Base-by-base conservation (phyloP, 352 stramenopile genomes). In the Phytophthora chlamydospora region DNA sequence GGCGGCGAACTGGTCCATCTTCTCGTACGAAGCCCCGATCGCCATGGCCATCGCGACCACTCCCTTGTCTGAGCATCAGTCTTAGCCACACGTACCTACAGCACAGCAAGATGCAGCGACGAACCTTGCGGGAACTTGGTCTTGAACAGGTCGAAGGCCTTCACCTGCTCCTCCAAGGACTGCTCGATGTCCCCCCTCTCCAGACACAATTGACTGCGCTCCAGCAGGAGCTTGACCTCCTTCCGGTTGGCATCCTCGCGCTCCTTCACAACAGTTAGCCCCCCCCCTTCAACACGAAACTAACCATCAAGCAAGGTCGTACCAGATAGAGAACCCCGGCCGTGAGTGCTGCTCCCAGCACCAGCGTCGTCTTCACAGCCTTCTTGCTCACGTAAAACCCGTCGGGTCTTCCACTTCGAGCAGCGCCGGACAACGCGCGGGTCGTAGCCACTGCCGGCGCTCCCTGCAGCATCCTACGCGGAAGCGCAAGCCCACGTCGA, bases 21-120 rank as follows among this genome's bases (percentile, higher is more conserved):
- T 82, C 53, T 90, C 80, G 51, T 81, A 85, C 61, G 85, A 69
- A 2, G 72, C 76, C 8, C 78, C 80, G 19, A 90, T 85, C 16
- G 69, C 53, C 41, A 89, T 83, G 14, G 76, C 76, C 19, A 92
- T 53, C 42, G 81, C 71, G 50, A 90, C 82, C 65, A 87, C 66
- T 31, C 83, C 68, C 4, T 71, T 76, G 60, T 90, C 80, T 89
- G 34, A n/a, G 19, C 10, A 39, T 39, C 42, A 43, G 12, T 8
- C 39, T 49, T 24, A 12, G 34, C 33, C 12, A 54, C 11, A 44
- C 11, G n/a, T 4, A 2, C 10, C 4, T 34, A 12, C 19, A 40
- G 11, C 17, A 6, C 24, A 43, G 11, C 19, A 38, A 24, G 13
- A 45, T 34, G 44, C 1, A 47, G 7, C 9, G 8, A 34, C 21